Evolutionary conservation across 139 green algal species (phyloP), one percentile per base, ranked within the genome.

Genomic region (Desmodesmus armatus): DNA sequence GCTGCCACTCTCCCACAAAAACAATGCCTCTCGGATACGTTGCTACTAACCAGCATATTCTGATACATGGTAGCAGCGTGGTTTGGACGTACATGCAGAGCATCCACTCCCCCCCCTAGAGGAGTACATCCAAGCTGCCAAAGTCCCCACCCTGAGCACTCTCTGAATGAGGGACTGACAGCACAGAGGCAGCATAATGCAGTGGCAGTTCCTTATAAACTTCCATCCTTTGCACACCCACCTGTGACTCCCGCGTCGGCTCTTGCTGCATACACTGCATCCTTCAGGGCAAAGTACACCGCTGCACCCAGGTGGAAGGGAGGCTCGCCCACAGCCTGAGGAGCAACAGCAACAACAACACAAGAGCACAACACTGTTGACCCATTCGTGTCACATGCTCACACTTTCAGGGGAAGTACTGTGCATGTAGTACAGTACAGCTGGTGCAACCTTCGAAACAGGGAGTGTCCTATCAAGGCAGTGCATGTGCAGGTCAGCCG

Each of bases 281-380:
- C 92, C 87, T 98, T 98, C 37, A 99, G 90, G 0, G 97, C 96
- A 65, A 97, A 99, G 75, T 97, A 98, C 40, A 96, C 96, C 3
- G 90, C 95, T 15, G 92, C 90, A 0, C 93, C 95, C 76, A 99
- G 90, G 86, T 97, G 95, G 87, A 99, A 96, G 6, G 97, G 97
- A 19, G 97, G 97, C 91, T 99, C 97, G 1, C 97, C 97, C 4
- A 99, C 94, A 25, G 97, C 97, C n/a, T n/a, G 85, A 89, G 83
- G 21, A 58, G 2, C 21, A 65, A 82, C 47, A 69, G 41, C n/a
- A n/a, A n/a, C n/a, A n/a, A 29, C n/a, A 65, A 65, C 19, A 19
- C 53, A 65, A n/a, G 53, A n/a, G 23, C 21, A 19, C 53, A 65
- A 65, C 19, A 19, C 53, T n/a, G 23, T 23, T 65, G 21, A 65